phyloP scores from a whole-genome alignment of 768 basidiomycete species.

The Leccinum imitatum region DNA sequence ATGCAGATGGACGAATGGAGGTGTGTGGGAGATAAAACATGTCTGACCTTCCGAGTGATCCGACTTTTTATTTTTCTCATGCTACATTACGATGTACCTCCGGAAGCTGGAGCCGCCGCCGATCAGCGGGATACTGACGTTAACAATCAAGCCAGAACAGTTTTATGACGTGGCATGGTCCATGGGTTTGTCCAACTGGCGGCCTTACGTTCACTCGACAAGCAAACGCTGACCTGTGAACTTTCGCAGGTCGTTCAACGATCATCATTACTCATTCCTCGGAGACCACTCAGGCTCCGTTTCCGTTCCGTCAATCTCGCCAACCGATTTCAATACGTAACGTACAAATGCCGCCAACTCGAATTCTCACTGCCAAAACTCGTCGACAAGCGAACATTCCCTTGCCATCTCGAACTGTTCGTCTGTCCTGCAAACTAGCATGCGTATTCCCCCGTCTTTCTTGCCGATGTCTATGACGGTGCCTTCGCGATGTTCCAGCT shows the following conservation, averaged over 20 bases:
- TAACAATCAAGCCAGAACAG: not conserved
- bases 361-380: conserved; percentile 19
- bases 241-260: not conserved
- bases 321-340: not conserved
- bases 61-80: not conserved
- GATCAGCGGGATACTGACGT: not conserved
- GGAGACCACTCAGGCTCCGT: not conserved
- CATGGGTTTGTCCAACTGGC: not conserved
- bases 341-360: not conserved
- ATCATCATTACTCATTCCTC: not conserved
- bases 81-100: not conserved
- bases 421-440: conserved; percentile 67
- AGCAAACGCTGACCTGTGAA: not conserved
- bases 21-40: not conserved
- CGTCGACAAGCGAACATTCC: conserved; percentile 31
- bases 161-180: not conserved
- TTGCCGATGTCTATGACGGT: conserved; percentile 49
- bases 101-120: not conserved
- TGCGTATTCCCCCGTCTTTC: conserved; percentile 27
- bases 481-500: conserved; percentile 36
- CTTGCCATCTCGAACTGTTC: conserved; percentile 58
- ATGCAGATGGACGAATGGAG: not conserved
- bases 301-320: not conserved
- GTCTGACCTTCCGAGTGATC: not conserved
- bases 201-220: not conserved